Evolutionary conservation across 2,329 filamentous ascomycete genomes (phyloP), one percentile per base, ranked within the genome.

Genomic region (Lasiodiplodia sp.): DNA sequence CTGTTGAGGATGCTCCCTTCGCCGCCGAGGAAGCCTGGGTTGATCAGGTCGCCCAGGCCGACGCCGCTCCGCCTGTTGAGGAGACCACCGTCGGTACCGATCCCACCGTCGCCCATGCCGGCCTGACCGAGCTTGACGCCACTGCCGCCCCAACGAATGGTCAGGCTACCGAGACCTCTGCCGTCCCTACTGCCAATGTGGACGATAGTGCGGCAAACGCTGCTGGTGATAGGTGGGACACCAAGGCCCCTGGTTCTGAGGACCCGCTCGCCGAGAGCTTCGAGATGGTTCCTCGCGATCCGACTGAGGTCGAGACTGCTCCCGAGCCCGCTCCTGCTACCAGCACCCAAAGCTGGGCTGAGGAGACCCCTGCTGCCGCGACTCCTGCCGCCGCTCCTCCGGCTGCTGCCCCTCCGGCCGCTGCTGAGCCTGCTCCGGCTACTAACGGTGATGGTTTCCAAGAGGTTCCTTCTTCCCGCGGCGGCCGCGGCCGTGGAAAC

Each of bases 331-430:
- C 80, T 16, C 76, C 79, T 23, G 87, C 88, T 31, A 88, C 87
- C n/a, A 87, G 89, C 57, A 88, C 87, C 7, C 89, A 91, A 76
- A 93, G 90, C 74, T 96, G 92, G 92, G 92, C 92, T 31, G 93
- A 97, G 75, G 92, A 96, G 70, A 87, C 92, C 56, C 74, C 74
- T 38, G 71, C 76, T 31, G 68, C 72, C 38, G 69, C 78, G n/a
- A 70, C 73, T 62, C 69, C 77, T 57, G 71, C 75, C 23, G 69
- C 75, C 21, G 66, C 77, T 25, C 44, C 79, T 25, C 71, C 72
- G 64, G 69, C 77, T 55, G 71, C 75, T n/a, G 66, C 77, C 28
- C 44, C 79, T 25, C 71, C 72, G 65, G 69, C 77, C 55, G 71
- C 75, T n/a, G 69, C 75, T 21, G 55, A 56, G 28, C 55, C 49